phyloP scores from a whole-genome alignment of 805 yeast species.

The Teunomyces stri region DNA sequence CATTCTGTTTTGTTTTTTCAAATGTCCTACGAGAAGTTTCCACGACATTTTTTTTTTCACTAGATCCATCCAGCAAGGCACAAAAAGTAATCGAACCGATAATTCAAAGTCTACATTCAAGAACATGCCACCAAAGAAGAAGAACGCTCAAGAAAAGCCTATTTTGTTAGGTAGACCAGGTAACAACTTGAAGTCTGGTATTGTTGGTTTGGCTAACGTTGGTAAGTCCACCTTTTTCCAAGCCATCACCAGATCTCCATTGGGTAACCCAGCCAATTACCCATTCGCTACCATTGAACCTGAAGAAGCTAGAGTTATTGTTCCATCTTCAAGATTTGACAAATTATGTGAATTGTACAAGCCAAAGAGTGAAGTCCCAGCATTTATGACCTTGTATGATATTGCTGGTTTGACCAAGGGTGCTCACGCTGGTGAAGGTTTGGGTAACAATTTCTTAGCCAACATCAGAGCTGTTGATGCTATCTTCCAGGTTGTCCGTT shows the following conservation, averaged over 20 bases:
- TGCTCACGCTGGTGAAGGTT: slow-evolving; percentile 95
- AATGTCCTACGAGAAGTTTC: not conserved
- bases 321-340: slow-evolving; percentile 88
- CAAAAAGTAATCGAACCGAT: not conserved
- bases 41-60: slow-evolving; percentile 5
- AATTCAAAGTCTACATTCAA: not conserved
- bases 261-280: slow-evolving; percentile 96
- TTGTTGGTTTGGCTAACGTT: slow-evolving; percentile 92
- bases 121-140: slow-evolving; percentile 74
- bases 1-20: not conserved
- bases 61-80: slow-evolving; percentile 1
- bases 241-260: slow-evolving; percentile 87
- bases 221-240: slow-evolving; percentile 98
- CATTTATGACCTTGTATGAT: slow-evolving; percentile 88
- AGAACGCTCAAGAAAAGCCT: slow-evolving; percentile 61
- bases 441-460: slow-evolving; percentile 95
- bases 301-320: slow-evolving; percentile 94
- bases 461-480: slow-evolving; percentile 98
- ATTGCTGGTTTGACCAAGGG: slow-evolving; percentile 98
- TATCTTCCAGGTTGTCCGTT: slow-evolving; percentile 94
- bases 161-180: slow-evolving; percentile 79
- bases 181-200: slow-evolving; percentile 56
- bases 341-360: slow-evolving; percentile 68
- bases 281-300: slow-evolving; percentile 99
- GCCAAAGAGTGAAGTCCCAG: slow-evolving; percentile 87